These are phyloP conservation scores for Aspergillus luchuensis DNA, from an alignment of 2,329 filamentous ascomycete genomes.

Conservation along the genomic window DNA sequence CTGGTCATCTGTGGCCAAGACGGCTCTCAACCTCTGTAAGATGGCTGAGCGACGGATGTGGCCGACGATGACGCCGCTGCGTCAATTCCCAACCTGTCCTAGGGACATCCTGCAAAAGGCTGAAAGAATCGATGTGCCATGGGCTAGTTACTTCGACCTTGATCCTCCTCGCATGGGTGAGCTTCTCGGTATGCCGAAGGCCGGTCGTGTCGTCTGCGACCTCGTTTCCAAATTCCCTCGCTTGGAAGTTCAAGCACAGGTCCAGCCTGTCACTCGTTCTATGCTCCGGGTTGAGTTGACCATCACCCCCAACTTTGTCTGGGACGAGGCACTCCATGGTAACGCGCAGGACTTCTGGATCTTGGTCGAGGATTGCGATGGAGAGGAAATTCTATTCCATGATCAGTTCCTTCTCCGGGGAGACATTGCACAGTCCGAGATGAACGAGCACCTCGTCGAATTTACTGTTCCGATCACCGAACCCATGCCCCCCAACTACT, in stretches of 20 bases:
- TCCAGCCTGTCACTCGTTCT: conserved; percentile 91
- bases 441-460: conserved; percentile 91
- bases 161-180: conserved; percentile 97
- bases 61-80: conserved; percentile 95
- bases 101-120: conserved; percentile 87
- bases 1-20: conserved; percentile 91
- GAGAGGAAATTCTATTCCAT: conserved; percentile 91
- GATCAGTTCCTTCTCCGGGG: conserved; percentile 91
- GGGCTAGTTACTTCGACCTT: conserved; percentile 91
- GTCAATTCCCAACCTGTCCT: conserved; percentile 83
- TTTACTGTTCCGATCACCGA: conserved; percentile 96
- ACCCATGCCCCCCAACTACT: conserved; percentile 98
- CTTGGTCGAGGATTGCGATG: conserved; percentile 93
- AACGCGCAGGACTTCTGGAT: conserved; percentile 94
- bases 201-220: conserved; percentile 79
- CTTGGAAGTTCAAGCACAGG: conserved; percentile 87
- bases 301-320: conserved; percentile 91
- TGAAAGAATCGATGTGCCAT: conserved; percentile 91
- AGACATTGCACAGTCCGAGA: conserved; percentile 81
- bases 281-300: conserved; percentile 88
- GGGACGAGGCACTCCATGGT: conserved; percentile 89
- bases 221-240: conserved; percentile 91
- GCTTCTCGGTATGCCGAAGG: conserved; percentile 84
- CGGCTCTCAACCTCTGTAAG: conserved; percentile 91
- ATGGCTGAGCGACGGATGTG: conserved; percentile 99